Evolutionary conservation across 2,329 filamentous ascomycete species (phyloP).

Genomic region (Colletotrichum plurivorum): DNA sequence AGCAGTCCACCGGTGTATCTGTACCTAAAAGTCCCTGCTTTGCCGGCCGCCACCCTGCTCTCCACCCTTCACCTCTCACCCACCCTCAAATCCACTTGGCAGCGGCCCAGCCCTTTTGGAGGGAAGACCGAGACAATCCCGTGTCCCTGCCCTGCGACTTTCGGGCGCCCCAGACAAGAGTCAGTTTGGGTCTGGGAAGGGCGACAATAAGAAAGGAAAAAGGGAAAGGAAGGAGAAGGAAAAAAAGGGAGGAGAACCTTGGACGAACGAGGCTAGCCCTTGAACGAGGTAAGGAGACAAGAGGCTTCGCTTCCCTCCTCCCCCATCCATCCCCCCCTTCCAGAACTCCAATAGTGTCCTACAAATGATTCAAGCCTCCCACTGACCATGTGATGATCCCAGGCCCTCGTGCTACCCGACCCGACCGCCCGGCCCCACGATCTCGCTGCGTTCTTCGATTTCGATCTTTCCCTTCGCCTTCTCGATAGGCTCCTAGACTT

Average conservation of each 20-base stretch:
- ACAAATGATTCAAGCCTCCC: slow-evolving; percentile 27
- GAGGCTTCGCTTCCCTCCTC: slow-evolving; percentile 10
- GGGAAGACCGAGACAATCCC: slow-evolving; percentile 37
- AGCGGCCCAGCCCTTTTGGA: slow-evolving; percentile 28
- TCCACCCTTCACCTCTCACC: not conserved
- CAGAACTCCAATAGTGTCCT: not conserved
- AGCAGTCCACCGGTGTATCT: not conserved
- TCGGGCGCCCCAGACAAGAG: slow-evolving; percentile 35
- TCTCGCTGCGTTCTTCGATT: not conserved
- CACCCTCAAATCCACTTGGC: slow-evolving; percentile 6
- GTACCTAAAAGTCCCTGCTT: not conserved
- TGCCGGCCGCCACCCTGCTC: slow-evolving; percentile 23
- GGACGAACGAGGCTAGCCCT: slow-evolving; percentile 7
- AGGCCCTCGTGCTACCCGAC: slow-evolving; percentile 20
- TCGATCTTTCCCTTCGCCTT: slow-evolving; percentile 21
- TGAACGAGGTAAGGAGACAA: slow-evolving; percentile 30
- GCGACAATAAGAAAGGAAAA: slow-evolving; percentile 2
- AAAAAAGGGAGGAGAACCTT: slow-evolving; percentile 22
- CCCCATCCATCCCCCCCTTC: not conserved
- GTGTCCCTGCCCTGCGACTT: slow-evolving; percentile 23
- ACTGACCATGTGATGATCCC: slow-evolving; percentile 35
- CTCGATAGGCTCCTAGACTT: not conserved
- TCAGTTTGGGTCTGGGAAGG: slow-evolving; percentile 29
- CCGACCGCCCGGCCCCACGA: slow-evolving; percentile 11
- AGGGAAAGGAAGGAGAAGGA: not conserved